A percentile compares a stretch with the other conserved stretches of the same genome.
These are phyloP conservation scores for Pezicula neosporulosa DNA, from an alignment of 2,329 filamentous ascomycete genomes.

Conservation along the genomic window DNA sequence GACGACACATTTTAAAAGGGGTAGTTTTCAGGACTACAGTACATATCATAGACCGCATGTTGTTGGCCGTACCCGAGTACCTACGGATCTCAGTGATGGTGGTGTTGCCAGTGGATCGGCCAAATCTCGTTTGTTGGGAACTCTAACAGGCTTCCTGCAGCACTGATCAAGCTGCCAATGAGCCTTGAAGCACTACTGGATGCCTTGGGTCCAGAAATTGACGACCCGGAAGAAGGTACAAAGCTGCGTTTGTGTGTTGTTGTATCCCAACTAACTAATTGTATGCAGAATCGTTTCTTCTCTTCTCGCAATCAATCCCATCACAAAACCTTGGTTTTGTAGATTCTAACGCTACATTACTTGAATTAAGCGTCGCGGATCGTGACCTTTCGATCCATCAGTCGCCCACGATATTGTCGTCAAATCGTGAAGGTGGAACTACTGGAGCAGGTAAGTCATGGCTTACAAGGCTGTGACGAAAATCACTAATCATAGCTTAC, in stretches of 20 bases:
- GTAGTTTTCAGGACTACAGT: too few species aligned
- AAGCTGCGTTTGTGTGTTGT: background rate
- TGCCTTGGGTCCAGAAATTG: slow-evolving; percentile 45
- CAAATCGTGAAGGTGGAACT: slow-evolving; percentile 68
- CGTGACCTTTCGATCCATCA: slow-evolving; percentile 76
- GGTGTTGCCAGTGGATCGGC: background rate
- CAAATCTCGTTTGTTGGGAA: background rate
- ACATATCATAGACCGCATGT: too few species aligned
- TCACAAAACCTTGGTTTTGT: slow-evolving; percentile 83
- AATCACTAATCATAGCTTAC: slow-evolving; percentile 1
- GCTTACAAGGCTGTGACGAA: background rate
- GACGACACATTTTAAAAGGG: too few species aligned
- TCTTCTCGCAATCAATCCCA: slow-evolving; percentile 75
- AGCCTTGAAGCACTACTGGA: slow-evolving; percentile 32
- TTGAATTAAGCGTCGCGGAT: slow-evolving; percentile 67
- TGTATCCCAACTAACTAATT: slow-evolving; percentile 3
- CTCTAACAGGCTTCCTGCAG: background rate
- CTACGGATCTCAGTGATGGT: too few species aligned
- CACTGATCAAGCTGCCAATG: slow-evolving; percentile 13
- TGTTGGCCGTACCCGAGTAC: too few species aligned
- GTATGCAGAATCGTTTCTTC: slow-evolving; percentile 73
- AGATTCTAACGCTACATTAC: slow-evolving; percentile 60
- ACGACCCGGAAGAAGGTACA: slow-evolving; percentile 58
- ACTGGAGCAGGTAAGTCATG: slow-evolving; percentile 60
- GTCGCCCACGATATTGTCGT: slow-evolving; percentile 78